phyloP scores from a whole-genome alignment of 2,329 filamentous ascomycete species.

The Colletotrichum musicola region DNA sequence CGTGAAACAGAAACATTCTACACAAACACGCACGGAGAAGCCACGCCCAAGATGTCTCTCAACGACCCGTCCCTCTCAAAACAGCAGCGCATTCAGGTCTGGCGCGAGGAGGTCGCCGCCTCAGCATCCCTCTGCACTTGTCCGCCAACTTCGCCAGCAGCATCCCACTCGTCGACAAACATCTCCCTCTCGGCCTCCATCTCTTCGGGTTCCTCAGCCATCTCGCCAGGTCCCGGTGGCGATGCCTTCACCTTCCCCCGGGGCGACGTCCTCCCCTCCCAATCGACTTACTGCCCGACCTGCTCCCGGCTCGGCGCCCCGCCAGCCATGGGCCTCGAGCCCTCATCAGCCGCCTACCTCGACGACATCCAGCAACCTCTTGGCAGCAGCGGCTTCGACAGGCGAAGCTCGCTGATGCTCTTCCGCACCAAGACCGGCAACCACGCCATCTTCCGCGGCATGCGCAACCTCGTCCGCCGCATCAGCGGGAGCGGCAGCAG shows the following conservation, averaged over 20 bases:
- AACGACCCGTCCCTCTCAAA: slow-evolving; percentile 18
- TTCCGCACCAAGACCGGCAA: slow-evolving; percentile 31
- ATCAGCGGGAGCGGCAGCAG: slow-evolving; percentile 31
- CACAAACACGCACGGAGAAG: not conserved
- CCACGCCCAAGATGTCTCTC: slow-evolving; percentile 20
- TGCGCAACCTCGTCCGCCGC: slow-evolving; percentile 35
- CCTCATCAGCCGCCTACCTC: slow-evolving; percentile 17
- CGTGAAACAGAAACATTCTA: not conserved
- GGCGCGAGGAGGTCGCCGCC: slow-evolving; percentile 62
- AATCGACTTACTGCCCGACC: slow-evolving; percentile 29
- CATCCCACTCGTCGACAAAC: slow-evolving; percentile 42
- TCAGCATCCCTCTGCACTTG: slow-evolving; percentile 51
- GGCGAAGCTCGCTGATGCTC: slow-evolving; percentile 9
- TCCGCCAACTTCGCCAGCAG: slow-evolving; percentile 46
- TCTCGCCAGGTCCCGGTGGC: slow-evolving; percentile 18
- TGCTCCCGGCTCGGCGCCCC: slow-evolving; percentile 37
- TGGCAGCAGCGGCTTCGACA: slow-evolving; percentile 6
- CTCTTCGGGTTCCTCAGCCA: slow-evolving; percentile 39
- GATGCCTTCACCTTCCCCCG: slow-evolving; percentile 39
- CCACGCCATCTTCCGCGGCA: slow-evolving; percentile 35
- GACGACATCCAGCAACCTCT: slow-evolving; percentile 13
- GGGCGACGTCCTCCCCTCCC: slow-evolving; percentile 36
- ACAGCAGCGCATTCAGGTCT: slow-evolving; percentile 58
- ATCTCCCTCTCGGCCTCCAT: slow-evolving; percentile 41
- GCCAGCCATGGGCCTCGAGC: slow-evolving; percentile 33